These are phyloP conservation scores for Cyamopsis tetragonoloba DNA, from an alignment of 306 rosid species.

Conservation along the genomic window DNA sequence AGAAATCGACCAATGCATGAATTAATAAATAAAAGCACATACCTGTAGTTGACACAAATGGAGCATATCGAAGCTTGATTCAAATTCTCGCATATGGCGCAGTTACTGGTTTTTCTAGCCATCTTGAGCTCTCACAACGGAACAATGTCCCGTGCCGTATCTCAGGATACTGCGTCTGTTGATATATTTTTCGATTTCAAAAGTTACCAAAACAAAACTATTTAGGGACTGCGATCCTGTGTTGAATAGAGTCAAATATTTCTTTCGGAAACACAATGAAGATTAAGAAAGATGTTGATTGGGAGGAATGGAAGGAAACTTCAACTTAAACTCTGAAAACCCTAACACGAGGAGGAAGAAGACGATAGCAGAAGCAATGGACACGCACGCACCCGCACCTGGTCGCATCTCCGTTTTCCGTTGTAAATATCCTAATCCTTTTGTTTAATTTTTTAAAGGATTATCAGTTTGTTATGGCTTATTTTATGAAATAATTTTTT, in stretches of 20 bases:
- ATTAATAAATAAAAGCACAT: not conserved
- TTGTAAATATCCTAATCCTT: not conserved
- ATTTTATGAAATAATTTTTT: too few relatives aligned
- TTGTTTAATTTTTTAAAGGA: too few relatives aligned
- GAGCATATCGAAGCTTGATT: slow-evolving; percentile 74
- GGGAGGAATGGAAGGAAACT: not conserved
- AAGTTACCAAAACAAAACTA: slow-evolving; percentile 9
- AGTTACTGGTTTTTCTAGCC: slow-evolving; percentile 58
- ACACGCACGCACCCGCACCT: not conserved
- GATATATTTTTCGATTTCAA: not conserved
- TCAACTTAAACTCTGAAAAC: not conserved
- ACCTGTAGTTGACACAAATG: slow-evolving; percentile 85
- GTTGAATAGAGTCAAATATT: not conserved
- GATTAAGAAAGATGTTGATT: not conserved
- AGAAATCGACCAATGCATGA: not conserved
- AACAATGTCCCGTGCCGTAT: not conserved
- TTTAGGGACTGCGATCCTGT: not conserved
- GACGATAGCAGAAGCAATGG: not conserved
- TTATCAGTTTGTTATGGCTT: too few relatives aligned
- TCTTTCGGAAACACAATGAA: not conserved
- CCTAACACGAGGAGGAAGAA: not conserved
- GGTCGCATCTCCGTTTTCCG: not conserved
- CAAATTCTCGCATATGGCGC: slow-evolving; percentile 76
- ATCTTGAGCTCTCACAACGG: slow-evolving; percentile 32
- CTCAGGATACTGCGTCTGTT: not conserved